Base-by-base conservation (phyloP, 148 eudicot species). In the Fagopyrum esculentum region DNA sequence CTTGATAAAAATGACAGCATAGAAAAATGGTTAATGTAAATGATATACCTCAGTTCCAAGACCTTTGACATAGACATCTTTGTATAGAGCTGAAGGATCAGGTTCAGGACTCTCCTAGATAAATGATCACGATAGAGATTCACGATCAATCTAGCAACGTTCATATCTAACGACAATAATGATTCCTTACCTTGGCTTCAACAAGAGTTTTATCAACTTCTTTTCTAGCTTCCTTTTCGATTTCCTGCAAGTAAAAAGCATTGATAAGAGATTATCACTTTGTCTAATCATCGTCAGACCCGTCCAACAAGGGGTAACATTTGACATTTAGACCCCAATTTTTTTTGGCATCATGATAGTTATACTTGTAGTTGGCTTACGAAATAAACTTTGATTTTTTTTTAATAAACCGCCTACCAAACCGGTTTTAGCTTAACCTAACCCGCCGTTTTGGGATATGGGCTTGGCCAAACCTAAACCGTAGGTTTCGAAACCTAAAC, bases 21-120 rank as follows among this genome's bases (percentile, higher is more conserved):
- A 35, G 40, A 35, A 35, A 35, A 35, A 29, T 30, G 45, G 11
- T 12, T 16, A 48, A 12, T 45, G 48, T 44, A 51, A 45, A 75
- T 9, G 26, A 13, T 56, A 51, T 91, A 93, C 98, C 98, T 93
- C 93, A 69, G 77, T 86, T n/a, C 97, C 96, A 43, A 71, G 80
- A 72, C 97, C 96, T 83, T 95, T 92, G 71, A 82, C 89, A 79
- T 90, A 92, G 56, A 95, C 87, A 83, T 95, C 90, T 74, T 90
- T 90, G 72, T 90, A 90, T 45, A 92, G 93, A 64, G 89, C 91
- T 26, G 92, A 86, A 72, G 89, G 77, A 76, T 92, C 93, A 71
- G 96, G 98, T 92, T 89, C 80, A 49, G 92, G 96, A 81, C 98
- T 84, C 83, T 89, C 97, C 98, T 95, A 35, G 6, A 40, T 40